Evolutionary conservation across 805 yeast species (phyloP), one percentile per base, ranked within the genome.

Genomic region (Suhomyces tanzawaensis): DNA sequence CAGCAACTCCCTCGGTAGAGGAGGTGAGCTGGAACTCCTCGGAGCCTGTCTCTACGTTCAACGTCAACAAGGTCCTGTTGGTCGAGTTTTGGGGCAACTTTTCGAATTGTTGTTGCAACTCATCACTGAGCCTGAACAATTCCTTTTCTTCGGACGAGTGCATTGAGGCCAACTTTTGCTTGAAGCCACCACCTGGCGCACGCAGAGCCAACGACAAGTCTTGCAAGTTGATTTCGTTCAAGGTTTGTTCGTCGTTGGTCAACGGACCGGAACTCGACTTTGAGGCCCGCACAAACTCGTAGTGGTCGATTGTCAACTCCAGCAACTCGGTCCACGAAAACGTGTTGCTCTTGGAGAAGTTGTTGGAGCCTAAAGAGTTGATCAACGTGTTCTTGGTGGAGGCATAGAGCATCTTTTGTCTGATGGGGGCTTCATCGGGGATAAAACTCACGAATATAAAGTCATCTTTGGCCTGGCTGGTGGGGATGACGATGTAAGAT

Each of bases 331-430:
- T 80, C 62, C 82, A 68, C 6, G 82, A 54, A 34, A 72, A 64
- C 2, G 54, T 41, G 36, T 60, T 50, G 26, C 44, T 51, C 38
- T 74, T 72, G 27, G 66, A 53, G 58, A 81, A 76, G 37, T 65
- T 62, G 40, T 72, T 74, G 4, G 75, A 74, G 7, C 96, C 96
- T 27, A 91, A 69, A 45, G 83, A 82, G 48, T 85, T 78, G 39
- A 85, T 64, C 25, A 93, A 61, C 1, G 93, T 79, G 57, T 79
- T 83, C 44, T 87, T 87, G 8, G 95, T 81, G 2, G 96, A 86
- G 4, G 98, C 98, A 58, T 90, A 93, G 34, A 93, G 70, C 97
- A 93, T 93, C 59, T 91, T 93, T 40, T 76, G 72, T 41, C 89
- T 76, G 26, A 91, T 90, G 2, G 82, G 79, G 7, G 96, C 85